These are phyloP conservation scores for Thuidium tamariscinum DNA, from an alignment of 225 moss, liverwort and hornwort species.

Conservation along the genomic window DNA sequence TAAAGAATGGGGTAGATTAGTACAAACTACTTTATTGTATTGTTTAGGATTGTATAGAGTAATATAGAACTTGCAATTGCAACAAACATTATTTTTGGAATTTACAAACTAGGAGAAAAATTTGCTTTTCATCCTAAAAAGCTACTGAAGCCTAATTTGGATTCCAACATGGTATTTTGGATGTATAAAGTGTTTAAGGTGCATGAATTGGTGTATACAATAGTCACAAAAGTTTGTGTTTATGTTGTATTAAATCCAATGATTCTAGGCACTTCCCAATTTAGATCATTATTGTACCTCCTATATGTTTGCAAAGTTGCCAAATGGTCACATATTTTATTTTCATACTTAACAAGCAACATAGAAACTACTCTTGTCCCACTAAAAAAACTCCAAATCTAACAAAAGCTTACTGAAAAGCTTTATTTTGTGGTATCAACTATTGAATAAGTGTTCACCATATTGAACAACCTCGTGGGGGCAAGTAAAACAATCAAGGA, in stretches of 20 bases:
- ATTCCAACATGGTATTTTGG: fast-evolving
- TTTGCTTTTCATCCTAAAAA: neutral
- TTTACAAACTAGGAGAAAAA: neutral
- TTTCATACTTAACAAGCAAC: no score
- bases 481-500: no score
- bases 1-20: neutral
- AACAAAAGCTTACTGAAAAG: no score
- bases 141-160: neutral
- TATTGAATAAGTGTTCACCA: no score
- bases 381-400: no score
- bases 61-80: neutral
- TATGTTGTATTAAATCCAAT: fast-evolving
- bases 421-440: no score
- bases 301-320: fast-evolving
- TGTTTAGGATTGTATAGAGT: neutral
- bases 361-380: no score
- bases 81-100: no score
- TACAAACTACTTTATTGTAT: neutral
- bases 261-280: neutral
- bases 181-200: no score
- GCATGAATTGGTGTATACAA: neutral
- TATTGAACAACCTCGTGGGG: no score
- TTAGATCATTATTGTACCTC: neutral
- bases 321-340: neutral
- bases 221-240: neutral